Percentiles rank a stretch among this genome's conserved stretches.
phyloP scores from a whole-genome alignment of 345 rosid species.

The Aurinia saxatilis region DNA sequence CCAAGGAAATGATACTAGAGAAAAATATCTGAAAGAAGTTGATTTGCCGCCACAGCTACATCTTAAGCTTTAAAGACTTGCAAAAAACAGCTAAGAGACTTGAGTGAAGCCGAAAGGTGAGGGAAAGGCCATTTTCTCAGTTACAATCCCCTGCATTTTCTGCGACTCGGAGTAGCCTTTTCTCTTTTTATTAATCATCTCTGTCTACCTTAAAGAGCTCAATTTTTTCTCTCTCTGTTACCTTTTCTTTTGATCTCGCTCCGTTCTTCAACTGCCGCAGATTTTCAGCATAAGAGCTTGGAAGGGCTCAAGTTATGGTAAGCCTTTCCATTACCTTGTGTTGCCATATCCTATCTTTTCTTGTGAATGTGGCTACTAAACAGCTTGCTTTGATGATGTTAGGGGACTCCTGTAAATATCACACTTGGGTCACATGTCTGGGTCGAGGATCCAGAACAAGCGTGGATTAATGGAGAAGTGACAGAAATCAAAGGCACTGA shows the following conservation, averaged over 20 bases:
- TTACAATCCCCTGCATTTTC: slow-evolving; percentile 25
- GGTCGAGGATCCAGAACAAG: slow-evolving; percentile 49
- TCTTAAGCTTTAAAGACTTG: slow-evolving; percentile 3
- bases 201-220: neutral
- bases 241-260: slow-evolving; percentile 2
- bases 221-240: neutral
- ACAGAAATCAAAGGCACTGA: slow-evolving; percentile 41
- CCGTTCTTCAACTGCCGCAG: neutral
- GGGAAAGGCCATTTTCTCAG: neutral
- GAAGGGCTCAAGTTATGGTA: slow-evolving; percentile 30
- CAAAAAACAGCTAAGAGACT: slow-evolving; percentile 8
- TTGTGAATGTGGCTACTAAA: slow-evolving; percentile 4
- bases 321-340: slow-evolving; percentile 7
- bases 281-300: slow-evolving; percentile 13
- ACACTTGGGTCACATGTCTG: slow-evolving; percentile 58
- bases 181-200: neutral
- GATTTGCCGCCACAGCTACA: slow-evolving; percentile 30
- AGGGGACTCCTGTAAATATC: slow-evolving; percentile 54
- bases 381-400: slow-evolving; percentile 11
- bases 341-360: slow-evolving; percentile 1
- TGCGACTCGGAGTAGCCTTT: slow-evolving; percentile 31
- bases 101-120: slow-evolving; percentile 21
- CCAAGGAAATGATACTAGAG: slow-evolving; percentile 19
- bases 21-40: slow-evolving; percentile 15
- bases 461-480: slow-evolving; percentile 58